phyloP scores from a whole-genome alignment of 176 grass and related monocot species.

The Aegilops umbellulata region DNA sequence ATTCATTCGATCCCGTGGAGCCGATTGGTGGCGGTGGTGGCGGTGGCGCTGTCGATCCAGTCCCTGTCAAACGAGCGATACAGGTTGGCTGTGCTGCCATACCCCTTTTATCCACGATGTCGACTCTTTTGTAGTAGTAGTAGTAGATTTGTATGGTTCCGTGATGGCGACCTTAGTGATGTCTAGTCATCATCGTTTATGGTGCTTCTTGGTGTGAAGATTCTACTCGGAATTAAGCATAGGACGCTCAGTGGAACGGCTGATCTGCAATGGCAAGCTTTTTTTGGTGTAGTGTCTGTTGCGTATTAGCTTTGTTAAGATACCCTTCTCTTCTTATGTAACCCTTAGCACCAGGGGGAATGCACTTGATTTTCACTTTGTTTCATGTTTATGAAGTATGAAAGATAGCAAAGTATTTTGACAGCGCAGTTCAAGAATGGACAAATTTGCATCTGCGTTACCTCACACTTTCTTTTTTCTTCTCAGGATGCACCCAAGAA shows the following conservation, averaged over 20 bases:
- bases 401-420: not conserved
- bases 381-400: not conserved
- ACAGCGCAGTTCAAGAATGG: not conserved
- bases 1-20: conserved; percentile 24
- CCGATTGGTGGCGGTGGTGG: too few relatives aligned
- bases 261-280: not conserved
- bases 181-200: not conserved
- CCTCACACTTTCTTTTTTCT: not conserved
- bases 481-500: conserved; percentile 41
- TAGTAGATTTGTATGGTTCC: not conserved
- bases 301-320: not conserved
- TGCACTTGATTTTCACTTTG: not conserved
- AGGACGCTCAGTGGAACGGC: not conserved
- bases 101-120: not conserved
- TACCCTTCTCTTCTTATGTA: not conserved
- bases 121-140: conserved; percentile 3
- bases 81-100: conserved; percentile 21
- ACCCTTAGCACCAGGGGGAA: not conserved
- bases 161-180: not conserved
- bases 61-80: not conserved
- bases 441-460: not conserved
- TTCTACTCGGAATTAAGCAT: not conserved
- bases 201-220: not conserved
- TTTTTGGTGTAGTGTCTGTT: not conserved
- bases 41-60: not conserved